Conservation (phyloP, 441 rosid genomes). For the Gossypium gossypioides region DNA sequence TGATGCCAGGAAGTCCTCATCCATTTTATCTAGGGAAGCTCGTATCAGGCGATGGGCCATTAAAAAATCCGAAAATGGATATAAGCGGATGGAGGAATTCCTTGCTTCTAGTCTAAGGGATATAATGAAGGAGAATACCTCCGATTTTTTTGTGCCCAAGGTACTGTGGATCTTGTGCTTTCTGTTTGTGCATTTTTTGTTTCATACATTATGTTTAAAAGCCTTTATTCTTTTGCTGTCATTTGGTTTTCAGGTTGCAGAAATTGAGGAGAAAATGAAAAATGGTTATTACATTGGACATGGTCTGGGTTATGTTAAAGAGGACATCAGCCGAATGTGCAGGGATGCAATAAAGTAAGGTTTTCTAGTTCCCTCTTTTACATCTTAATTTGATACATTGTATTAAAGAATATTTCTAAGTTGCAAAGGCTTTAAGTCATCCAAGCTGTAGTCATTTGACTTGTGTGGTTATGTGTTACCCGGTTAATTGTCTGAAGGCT, state of each 20-base stretch:
- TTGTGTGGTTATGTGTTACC: background rate
- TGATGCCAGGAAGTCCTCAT: conserved; percentile 88
- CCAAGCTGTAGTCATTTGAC: background rate
- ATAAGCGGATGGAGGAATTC: conserved; percentile 88
- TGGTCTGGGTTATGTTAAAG: conserved; percentile 82
- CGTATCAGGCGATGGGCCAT: conserved; percentile 86
- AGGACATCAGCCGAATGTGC: conserved; percentile 96
- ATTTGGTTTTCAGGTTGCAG: conserved; percentile 58
- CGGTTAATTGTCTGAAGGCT: background rate
- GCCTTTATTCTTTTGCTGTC: conserved; percentile 16
- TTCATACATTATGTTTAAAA: conserved; percentile 3
- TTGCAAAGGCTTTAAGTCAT: background rate
- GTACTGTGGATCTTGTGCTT: conserved; percentile 30
- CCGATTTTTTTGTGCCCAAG: conserved; percentile 80
- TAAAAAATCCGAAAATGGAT: conserved; percentile 80
- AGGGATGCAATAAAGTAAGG: conserved; percentile 96
- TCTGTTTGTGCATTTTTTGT: conserved; percentile 5
- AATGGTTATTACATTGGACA: conserved; percentile 76
- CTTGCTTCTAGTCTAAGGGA: conserved; percentile 80
- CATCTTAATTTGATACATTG: conserved; percentile 4
- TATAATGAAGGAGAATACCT: conserved; percentile 90
- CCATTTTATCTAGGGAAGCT: conserved; percentile 94
- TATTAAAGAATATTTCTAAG: background rate
- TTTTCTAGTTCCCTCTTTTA: conserved; percentile 11
- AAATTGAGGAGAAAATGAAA: conserved; percentile 76